These are phyloP conservation scores for Coniella lustricola DNA, from an alignment of 2,329 filamentous ascomycete species.

Conservation along the genomic window DNA sequence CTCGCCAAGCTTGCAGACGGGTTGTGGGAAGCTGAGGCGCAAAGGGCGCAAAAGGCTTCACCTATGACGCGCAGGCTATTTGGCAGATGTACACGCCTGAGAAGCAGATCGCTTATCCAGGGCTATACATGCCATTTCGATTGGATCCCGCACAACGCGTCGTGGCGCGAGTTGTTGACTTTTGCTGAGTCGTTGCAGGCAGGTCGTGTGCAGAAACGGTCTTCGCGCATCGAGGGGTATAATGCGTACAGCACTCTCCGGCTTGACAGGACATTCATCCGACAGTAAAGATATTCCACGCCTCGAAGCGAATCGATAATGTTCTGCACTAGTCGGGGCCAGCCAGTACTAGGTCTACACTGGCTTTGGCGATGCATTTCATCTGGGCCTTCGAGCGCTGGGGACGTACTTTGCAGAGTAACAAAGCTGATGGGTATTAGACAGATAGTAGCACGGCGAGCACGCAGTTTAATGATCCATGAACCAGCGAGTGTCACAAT, in stretches of 20 bases:
- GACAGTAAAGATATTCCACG: not conserved
- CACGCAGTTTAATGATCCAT: no score
- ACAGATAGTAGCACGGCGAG: no score
- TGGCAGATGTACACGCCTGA: constrained; percentile 3
- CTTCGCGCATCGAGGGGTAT: not conserved
- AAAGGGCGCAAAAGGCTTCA: not conserved
- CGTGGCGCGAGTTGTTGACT: not conserved
- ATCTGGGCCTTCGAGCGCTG: no score
- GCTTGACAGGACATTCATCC: not conserved
- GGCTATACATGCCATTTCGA: not conserved
- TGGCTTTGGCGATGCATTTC: no score
- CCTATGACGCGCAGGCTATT: constrained; percentile 1
- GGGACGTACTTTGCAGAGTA: no score
- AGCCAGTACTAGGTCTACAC: not conserved
- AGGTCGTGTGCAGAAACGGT: not conserved
- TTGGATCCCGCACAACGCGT: not conserved
- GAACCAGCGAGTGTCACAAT: no score
- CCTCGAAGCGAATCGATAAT: constrained; percentile 1
- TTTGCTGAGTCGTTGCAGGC: not conserved
- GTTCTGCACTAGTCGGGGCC: not conserved
- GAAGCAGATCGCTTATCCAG: not conserved
- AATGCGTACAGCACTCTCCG: not conserved
- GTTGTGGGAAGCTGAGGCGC: not conserved
- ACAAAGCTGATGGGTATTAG: not conserved
- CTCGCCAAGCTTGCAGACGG: constrained; percentile 1